Evolutionary conservation across 192 early-diverging fungal genomes (phyloP).

Genomic region (Gamsiella multidivaricata): DNA sequence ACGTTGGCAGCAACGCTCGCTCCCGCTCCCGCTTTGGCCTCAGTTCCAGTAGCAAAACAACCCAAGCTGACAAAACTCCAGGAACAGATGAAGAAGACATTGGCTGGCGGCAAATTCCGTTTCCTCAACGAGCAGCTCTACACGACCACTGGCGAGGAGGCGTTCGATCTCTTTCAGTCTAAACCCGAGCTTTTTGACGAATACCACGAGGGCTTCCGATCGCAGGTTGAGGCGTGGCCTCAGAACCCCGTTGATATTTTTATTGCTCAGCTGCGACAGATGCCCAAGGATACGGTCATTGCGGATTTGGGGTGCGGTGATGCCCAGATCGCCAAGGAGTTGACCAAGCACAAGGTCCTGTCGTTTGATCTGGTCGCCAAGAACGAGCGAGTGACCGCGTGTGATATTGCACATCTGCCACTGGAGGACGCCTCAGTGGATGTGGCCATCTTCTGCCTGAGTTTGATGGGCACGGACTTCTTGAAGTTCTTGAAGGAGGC

Average conservation of each 20-base stretch:
- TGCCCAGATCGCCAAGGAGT: constrained; percentile 81
- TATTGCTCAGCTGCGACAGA: constrained; percentile 69
- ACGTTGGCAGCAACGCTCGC: constrained; percentile 1
- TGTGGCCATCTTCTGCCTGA: constrained; percentile 90
- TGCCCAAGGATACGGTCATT: constrained; percentile 68
- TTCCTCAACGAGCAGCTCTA: constrained; percentile 98
- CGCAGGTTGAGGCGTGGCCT: constrained; percentile 93
- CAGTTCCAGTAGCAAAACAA: constrained; percentile 27
- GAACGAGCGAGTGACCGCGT: constrained; percentile 84
- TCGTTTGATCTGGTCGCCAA: constrained; percentile 91
- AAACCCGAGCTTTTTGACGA: constrained; percentile 93
- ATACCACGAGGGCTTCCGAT: constrained; percentile 95
- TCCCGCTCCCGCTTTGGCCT: too few species aligned
- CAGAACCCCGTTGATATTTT: constrained; percentile 92
- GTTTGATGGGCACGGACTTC: constrained; percentile 98
- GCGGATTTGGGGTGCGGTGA: constrained; percentile 98
- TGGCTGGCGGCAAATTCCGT: constrained; percentile 77
- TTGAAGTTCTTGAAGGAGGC: constrained; percentile 92
- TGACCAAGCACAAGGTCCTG: constrained; percentile 71
- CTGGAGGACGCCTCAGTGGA: constrained; percentile 74
- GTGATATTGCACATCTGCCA: constrained; percentile 93
- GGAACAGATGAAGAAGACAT: constrained; percentile 54
- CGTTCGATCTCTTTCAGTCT: constrained; percentile 80
- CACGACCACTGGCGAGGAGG: constrained; percentile 81
- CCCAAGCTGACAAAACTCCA: constrained; percentile 67